These are phyloP conservation scores for Lanmaoa pseudosensibilis DNA, from an alignment of 768 basidiomycete species.

Conservation along the genomic window DNA sequence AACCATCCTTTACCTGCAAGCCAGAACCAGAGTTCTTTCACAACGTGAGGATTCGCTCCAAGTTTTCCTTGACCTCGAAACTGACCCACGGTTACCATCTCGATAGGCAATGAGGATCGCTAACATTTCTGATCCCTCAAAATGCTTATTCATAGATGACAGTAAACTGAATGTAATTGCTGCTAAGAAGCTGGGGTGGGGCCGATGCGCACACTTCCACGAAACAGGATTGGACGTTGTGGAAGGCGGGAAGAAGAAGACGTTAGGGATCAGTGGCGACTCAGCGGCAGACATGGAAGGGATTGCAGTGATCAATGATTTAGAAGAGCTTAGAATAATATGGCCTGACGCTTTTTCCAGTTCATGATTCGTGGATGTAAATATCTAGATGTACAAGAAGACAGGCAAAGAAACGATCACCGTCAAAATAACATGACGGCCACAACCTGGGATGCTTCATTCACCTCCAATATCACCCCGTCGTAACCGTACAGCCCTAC, in stretches of 20 bases:
- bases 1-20: conserved; percentile 73
- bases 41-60: conserved; percentile 41
- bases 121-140: conserved; percentile 58
- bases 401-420: not conserved
- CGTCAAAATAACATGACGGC: conserved; percentile 67
- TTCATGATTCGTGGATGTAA: conserved; percentile 2
- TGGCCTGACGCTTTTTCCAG: conserved; percentile 76
- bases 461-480: conserved; percentile 77
- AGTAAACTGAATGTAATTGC: conserved; percentile 67
- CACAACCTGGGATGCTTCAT: conserved; percentile 75
- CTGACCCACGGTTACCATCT: not conserved
- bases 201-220: conserved; percentile 71
- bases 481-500: conserved; percentile 66
- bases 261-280: conserved; percentile 40
- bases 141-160: conserved; percentile 81
- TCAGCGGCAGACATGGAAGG: conserved; percentile 41
- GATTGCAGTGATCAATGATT: conserved; percentile 50
- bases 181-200: conserved; percentile 69
- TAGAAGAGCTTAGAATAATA: conserved; percentile 66
- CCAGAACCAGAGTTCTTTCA: conserved; percentile 73
- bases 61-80: not conserved
- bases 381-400: conserved; percentile 5
- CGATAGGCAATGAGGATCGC: conserved; percentile 66
- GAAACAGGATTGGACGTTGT: conserved; percentile 63
- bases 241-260: conserved; percentile 60